A percentile compares a stretch with the other conserved stretches of the same genome.
Conservation (phyloP, 2,329 filamentous ascomycete species). For the Mycogone perniciosa region DNA sequence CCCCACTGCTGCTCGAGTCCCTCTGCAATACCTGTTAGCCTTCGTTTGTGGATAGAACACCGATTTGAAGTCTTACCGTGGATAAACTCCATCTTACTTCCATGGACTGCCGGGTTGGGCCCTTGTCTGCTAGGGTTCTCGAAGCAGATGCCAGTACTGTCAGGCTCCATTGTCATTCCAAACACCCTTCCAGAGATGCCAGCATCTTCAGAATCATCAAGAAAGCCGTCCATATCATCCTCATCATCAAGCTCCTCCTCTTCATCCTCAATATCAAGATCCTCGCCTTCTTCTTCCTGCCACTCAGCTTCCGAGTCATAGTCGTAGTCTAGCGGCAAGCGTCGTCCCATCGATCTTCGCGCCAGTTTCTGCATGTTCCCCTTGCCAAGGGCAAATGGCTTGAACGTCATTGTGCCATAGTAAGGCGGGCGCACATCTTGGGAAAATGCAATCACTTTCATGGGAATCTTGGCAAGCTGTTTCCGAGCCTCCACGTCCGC, state of each 20-base stretch:
- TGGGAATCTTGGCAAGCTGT: slow-evolving; percentile 47
- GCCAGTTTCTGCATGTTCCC: slow-evolving; percentile 46
- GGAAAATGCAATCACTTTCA: slow-evolving; percentile 57
- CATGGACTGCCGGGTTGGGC: slow-evolving; percentile 44
- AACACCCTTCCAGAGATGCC: slow-evolving; percentile 49
- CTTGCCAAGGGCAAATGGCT: slow-evolving; percentile 38
- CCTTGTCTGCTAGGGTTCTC: slow-evolving; percentile 51
- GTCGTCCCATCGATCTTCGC: slow-evolving; percentile 46
- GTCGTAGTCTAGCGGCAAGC: slow-evolving; percentile 68
- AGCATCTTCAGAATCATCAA: slow-evolving; percentile 77
- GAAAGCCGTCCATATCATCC: slow-evolving; percentile 84
- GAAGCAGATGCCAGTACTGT: slow-evolving; percentile 78
- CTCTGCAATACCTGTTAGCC: slow-evolving; percentile 29
- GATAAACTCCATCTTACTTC: slow-evolving; percentile 70
- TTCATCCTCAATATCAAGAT: slow-evolving; percentile 60
- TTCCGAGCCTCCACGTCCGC: slow-evolving; percentile 32
- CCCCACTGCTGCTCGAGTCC: slow-evolving; percentile 41
- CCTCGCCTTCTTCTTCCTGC: slow-evolving; percentile 68
- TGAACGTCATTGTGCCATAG: slow-evolving; percentile 63
- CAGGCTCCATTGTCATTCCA: slow-evolving; percentile 66
- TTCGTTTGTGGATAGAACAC: too few species aligned
- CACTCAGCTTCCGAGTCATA: slow-evolving; percentile 85
- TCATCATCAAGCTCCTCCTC: slow-evolving; percentile 66
- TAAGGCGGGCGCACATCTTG: slow-evolving; percentile 66
- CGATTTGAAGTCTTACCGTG: slow-evolving; percentile 45